Evolutionary conservation across 441 rosid genomes (phyloP).

Genomic region (Adansonia gregorii): DNA sequence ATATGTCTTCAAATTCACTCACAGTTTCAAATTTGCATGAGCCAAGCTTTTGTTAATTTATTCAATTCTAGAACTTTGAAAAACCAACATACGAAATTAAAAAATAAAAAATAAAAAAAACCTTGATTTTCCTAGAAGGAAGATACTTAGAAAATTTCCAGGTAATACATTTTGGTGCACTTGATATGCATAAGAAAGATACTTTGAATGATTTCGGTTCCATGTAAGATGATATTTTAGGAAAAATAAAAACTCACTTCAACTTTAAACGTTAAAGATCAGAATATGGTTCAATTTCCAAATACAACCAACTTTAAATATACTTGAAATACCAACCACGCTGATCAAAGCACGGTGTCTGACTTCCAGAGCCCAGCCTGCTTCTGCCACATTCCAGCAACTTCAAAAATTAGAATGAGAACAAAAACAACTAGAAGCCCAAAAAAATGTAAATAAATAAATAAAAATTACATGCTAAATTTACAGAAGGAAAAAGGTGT

Average conservation of each 20-base stretch:
- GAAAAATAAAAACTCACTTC: background rate
- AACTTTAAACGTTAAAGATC: background rate
- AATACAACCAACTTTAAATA: background rate
- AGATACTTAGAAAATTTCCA: background rate
- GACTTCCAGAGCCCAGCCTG: slow-evolving; percentile 56
- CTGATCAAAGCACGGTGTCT: slow-evolving; percentile 39
- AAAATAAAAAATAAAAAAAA: background rate
- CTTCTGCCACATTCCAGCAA: slow-evolving; percentile 38
- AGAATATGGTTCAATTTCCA: background rate
- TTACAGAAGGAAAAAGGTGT: background rate
- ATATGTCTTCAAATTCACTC: background rate
- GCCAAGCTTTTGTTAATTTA: background rate
- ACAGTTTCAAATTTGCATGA: background rate
- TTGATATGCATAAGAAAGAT: background rate
- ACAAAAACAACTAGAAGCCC: background rate
- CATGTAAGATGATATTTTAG: background rate
- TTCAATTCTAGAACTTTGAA: background rate
- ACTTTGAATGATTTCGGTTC: background rate
- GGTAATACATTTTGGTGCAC: background rate
- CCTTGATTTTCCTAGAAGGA: background rate
- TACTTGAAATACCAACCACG: slow-evolving; percentile 42
- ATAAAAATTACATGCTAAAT: background rate
- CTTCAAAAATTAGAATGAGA: slow-evolving; percentile 1
- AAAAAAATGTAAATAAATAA: background rate
- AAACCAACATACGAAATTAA: background rate